Percentiles rank a stretch among this genome's conserved stretches.
These are phyloP conservation scores for Fusarium nelsonii DNA, from an alignment of 2,329 filamentous ascomycete genomes.

Conservation along the genomic window DNA sequence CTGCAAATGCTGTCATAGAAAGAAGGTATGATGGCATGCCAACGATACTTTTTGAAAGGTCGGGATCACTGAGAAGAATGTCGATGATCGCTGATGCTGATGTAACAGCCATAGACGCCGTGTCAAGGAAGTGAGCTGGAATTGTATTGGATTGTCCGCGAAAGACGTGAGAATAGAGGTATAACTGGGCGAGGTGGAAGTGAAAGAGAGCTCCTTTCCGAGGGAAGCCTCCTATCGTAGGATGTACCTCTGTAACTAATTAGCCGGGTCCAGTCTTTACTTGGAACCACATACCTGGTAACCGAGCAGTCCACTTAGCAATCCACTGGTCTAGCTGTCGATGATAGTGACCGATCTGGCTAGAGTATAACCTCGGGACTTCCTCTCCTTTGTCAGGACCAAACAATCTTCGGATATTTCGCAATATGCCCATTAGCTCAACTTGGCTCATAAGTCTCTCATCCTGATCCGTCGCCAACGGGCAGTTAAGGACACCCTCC, in stretches of 20 bases:
- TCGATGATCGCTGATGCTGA: slow-evolving; percentile 60
- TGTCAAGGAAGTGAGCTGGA: slow-evolving; percentile 52
- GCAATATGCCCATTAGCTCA: slow-evolving; percentile 68
- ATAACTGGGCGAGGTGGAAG: slow-evolving; percentile 57
- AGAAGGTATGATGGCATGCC: slow-evolving; percentile 65
- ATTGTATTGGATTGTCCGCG: slow-evolving; percentile 53
- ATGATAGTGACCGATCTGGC: slow-evolving; percentile 56
- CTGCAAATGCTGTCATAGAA: slow-evolving; percentile 66
- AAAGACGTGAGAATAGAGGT: slow-evolving; percentile 58
- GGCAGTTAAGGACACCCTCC: slow-evolving; percentile 65
- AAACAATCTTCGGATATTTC: slow-evolving; percentile 66
- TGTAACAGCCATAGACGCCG: slow-evolving; percentile 49
- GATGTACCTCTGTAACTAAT: slow-evolving; percentile 45
- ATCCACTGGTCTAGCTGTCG: slow-evolving; percentile 56
- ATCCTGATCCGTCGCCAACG: slow-evolving; percentile 65
- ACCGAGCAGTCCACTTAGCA: slow-evolving; percentile 50
- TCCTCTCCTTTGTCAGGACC: slow-evolving; percentile 66
- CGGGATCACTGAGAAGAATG: slow-evolving; percentile 57
- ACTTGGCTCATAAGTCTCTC: slow-evolving; percentile 70
- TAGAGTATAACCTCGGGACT: slow-evolving; percentile 63
- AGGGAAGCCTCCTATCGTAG: slow-evolving; percentile 56
- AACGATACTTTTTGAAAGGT: slow-evolving; percentile 55
- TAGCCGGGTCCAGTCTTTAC: accelerated
- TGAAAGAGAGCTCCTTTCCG: slow-evolving; percentile 57
- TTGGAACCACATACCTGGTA: slow-evolving; percentile 45